phyloP scores from a whole-genome alignment of 208 protist genomes.

The Strigomonas culicis region DNA sequence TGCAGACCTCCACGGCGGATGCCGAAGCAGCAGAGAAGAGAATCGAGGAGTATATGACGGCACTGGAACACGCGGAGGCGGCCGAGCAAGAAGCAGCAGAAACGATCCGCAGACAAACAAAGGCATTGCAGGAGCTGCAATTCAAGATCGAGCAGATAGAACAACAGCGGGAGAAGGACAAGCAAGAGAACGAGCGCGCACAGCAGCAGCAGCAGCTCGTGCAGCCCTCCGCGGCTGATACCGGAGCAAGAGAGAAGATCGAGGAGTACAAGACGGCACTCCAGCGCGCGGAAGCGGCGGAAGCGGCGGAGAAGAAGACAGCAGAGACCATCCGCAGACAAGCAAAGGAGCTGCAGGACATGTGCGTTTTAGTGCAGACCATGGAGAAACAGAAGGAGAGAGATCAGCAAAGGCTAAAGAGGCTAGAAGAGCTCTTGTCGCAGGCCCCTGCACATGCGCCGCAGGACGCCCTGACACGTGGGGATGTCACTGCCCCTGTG shows the following conservation, averaged over 20 bases:
- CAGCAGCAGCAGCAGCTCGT: conserved; percentile 15
- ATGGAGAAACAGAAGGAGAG: neutral
- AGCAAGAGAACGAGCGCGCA: neutral
- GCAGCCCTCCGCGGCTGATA: neutral
- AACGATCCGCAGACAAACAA: neutral
- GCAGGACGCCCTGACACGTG: conserved; percentile 3
- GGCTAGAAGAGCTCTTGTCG: neutral
- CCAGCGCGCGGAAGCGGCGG: neutral
- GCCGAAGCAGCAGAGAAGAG: neutral
- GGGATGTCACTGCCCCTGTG: neutral
- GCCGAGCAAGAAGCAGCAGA: neutral
- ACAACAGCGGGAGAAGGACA: conserved; percentile 2
- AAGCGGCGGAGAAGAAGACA: neutral
- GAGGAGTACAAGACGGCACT: conserved; percentile 3
- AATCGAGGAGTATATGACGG: neutral
- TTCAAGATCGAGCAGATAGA: neutral
- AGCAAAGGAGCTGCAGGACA: conserved; percentile 14
- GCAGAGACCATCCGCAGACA: neutral
- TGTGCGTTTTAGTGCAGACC: neutral
- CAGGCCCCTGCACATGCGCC: conserved; percentile 7
- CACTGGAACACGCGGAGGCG: conserved; percentile 2
- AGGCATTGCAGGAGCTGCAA: neutral
- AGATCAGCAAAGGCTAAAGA: neutral
- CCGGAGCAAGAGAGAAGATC: conserved; percentile 5
- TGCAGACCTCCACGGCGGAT: neutral